Conservation (phyloP, 2,329 filamentous ascomycete species). For the Aspergillus versicolor region DNA sequence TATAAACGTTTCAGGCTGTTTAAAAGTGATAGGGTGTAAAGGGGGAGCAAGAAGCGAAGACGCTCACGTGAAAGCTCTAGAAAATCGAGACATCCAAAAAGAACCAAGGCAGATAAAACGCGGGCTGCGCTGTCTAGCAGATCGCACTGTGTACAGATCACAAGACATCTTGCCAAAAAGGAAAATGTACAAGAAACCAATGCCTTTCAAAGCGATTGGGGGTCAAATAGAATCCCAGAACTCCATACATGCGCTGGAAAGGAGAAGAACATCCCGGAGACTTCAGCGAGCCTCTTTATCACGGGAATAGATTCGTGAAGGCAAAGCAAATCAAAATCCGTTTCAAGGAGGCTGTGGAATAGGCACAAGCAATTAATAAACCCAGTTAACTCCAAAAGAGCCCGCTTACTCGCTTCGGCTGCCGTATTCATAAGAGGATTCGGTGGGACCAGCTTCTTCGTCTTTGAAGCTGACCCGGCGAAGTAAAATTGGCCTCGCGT, state of each 20-base stretch:
- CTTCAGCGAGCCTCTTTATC: neutral
- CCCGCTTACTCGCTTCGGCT: constrained; percentile 32
- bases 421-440: constrained; percentile 41
- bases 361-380: constrained; percentile 8
- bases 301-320: constrained; percentile 16
- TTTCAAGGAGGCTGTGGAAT: constrained; percentile 19
- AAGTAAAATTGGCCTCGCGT: constrained; percentile 35
- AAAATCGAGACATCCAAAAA: constrained; percentile 16
- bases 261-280: constrained; percentile 5
- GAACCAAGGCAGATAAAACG: constrained; percentile 15
- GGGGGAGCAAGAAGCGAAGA: constrained; percentile 9
- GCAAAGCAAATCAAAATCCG: constrained; percentile 27
- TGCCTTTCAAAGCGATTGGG: constrained; percentile 20
- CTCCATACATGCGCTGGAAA: constrained; percentile 24
- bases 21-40: constrained; percentile 10
- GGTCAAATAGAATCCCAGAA: constrained; percentile 25
- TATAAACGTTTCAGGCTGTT: constrained; percentile 12
- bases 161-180: constrained; percentile 20
- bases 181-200: constrained; percentile 23
- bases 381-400: neutral
- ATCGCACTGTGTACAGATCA: constrained; percentile 18
- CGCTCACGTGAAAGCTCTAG: constrained; percentile 12
- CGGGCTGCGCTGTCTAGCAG: constrained; percentile 18
- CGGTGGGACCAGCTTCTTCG: constrained; percentile 35
- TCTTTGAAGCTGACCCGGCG: constrained; percentile 41